A percentile compares a stretch with the other conserved stretches of the same genome.
Evolutionary conservation across 495 filamentous ascomycete species (phyloP).

Genomic region (Hyaloscypha finlandica): DNA sequence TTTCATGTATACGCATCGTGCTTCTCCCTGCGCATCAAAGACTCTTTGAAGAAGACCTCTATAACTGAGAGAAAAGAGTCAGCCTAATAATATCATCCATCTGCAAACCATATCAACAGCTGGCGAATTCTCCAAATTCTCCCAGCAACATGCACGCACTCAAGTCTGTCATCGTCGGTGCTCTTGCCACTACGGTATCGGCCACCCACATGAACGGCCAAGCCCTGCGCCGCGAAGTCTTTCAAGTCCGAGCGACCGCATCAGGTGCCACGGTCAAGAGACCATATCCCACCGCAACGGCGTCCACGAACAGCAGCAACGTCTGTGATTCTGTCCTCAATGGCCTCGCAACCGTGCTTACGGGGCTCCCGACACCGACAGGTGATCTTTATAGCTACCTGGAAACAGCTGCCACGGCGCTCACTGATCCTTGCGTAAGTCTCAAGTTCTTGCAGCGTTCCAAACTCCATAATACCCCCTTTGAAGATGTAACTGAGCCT

Average conservation of each 20-base stretch:
- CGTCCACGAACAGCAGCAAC: background rate
- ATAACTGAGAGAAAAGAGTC: no score
- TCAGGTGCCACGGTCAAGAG: background rate
- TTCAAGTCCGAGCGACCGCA: background rate
- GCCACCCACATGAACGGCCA: background rate
- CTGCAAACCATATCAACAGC: no score
- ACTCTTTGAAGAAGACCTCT: no score
- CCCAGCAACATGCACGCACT: background rate
- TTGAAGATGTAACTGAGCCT: background rate
- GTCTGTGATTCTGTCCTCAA: background rate
- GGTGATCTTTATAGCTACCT: background rate
- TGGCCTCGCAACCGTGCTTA: background rate
- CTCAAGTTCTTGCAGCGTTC: background rate
- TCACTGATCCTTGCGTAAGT: background rate
- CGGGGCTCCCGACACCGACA: background rate
- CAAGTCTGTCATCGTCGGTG: background rate
- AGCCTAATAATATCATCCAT: no score
- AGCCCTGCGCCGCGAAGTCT: background rate
- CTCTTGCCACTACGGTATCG: background rate
- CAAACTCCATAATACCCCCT: no score
- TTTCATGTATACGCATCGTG: no score
- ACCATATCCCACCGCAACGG: background rate
- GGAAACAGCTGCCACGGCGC: background rate
- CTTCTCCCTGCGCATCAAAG: no score
- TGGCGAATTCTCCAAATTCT: background rate